A percentile compares a stretch with the other conserved stretches of the same genome.
Evolutionary conservation across 768 basidiomycete genomes (phyloP).

Genomic region (Xerocomellus amylosporus): DNA sequence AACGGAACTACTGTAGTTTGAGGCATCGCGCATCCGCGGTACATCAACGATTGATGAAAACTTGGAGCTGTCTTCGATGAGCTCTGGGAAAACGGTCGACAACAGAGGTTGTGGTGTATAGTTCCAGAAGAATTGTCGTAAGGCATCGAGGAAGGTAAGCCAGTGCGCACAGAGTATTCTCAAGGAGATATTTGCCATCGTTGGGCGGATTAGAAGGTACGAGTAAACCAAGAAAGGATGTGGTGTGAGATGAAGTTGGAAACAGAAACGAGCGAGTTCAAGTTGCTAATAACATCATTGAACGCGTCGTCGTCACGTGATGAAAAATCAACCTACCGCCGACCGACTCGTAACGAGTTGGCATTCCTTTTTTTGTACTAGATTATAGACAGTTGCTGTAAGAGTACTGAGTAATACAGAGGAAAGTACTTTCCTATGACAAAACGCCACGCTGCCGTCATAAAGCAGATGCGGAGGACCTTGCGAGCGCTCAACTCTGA

Average conservation of each 20-base stretch:
- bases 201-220: not conserved
- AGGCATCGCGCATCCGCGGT: not conserved
- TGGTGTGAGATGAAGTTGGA: not conserved
- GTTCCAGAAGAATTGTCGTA: slow-evolving; percentile 11
- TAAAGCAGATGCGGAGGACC: not conserved
- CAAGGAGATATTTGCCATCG: slow-evolving; percentile 4
- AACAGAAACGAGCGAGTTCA: not conserved
- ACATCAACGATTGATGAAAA: not conserved
- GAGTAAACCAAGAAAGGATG: not conserved
- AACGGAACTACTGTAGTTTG: not conserved
- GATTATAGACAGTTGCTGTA: no score
- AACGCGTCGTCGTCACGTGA: slow-evolving; percentile 22
- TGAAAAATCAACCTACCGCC: slow-evolving; percentile 16
- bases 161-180: slow-evolving; percentile 13
- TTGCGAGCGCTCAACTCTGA: not conserved
- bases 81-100: slow-evolving; percentile 5
- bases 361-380: no score
- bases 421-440: not conserved
- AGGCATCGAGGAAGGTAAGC: slow-evolving; percentile 9
- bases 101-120: slow-evolving; percentile 8
- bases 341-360: no score
- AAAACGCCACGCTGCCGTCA: not conserved
- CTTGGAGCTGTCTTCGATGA: slow-evolving; percentile 2
- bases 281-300: not conserved
- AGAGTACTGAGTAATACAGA: no score